Evolutionary conservation across 2,329 filamentous ascomycete species (phyloP).

Genomic region (Trichoderma asperellum): DNA sequence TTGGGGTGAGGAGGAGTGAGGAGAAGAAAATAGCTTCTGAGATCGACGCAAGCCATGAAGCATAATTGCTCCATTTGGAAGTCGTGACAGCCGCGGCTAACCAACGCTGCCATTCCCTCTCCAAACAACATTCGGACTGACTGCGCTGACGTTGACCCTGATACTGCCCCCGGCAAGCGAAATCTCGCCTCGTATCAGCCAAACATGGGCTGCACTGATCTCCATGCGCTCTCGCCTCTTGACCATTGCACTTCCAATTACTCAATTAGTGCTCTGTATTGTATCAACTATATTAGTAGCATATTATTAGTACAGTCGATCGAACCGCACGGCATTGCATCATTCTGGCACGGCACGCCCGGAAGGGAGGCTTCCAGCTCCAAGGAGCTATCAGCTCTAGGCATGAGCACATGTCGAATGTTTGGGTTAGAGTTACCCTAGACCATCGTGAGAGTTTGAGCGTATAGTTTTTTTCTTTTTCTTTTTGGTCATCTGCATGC

Average conservation of each 20-base stretch:
- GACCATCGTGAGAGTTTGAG: conserved; percentile 8
- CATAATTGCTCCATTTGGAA: not conserved
- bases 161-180: conserved; percentile 2
- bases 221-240: not conserved
- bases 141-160: conserved; percentile 11
- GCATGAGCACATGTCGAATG: not conserved
- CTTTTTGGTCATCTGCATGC: not conserved
- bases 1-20: not conserved
- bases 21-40: not conserved
- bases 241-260: not conserved
- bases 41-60: not conserved
- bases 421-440: conserved; percentile 23
- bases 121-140: not conserved
- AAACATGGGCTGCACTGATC: not conserved
- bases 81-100: conserved; percentile 5
- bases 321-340: not conserved
- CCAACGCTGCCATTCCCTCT: not conserved
- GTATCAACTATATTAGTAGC: not conserved
- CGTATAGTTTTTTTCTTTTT: not conserved
- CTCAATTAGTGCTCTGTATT: not conserved
- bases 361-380: conserved; percentile 3
- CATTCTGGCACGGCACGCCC: conserved; percentile 5
- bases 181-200: conserved; percentile 1
- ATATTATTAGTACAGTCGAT: not conserved
- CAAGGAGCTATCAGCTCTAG: not conserved